Percentiles rank a stretch among this genome's conserved stretches.
Conservation (phyloP, 768 basidiomycete species). For the Chalciporus piperatus region DNA sequence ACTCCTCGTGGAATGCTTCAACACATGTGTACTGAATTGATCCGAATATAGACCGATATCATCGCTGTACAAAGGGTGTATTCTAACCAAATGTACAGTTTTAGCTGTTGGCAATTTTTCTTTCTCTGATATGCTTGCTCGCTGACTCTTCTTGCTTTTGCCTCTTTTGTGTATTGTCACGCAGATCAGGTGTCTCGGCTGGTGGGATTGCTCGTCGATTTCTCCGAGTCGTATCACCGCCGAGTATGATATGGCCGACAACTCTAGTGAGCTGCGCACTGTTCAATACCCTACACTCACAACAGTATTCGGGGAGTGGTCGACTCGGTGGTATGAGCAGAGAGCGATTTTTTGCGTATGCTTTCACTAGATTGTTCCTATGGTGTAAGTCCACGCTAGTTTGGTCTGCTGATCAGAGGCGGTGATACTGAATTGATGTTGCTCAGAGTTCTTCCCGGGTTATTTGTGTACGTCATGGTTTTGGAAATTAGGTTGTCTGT, state of each 20-base stretch:
- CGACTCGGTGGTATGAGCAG: constrained; percentile 63
- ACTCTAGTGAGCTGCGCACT: constrained; percentile 72
- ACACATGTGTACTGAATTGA: constrained; percentile 1
- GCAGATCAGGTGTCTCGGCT: constrained; percentile 81
- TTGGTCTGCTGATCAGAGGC: background rate
- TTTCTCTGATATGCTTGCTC: background rate
- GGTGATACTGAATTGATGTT: constrained; percentile 12
- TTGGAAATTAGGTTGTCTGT: background rate
- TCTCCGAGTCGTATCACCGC: constrained; percentile 61
- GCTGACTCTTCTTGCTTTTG: constrained; percentile 4
- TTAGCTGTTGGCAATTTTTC: constrained; percentile 44
- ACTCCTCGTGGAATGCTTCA: constrained; percentile 2
- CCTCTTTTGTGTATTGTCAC: constrained; percentile 22
- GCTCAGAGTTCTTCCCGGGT: constrained; percentile 41
- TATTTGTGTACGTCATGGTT: constrained; percentile 36
- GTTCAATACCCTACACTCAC: constrained; percentile 77
- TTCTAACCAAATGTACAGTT: constrained; percentile 62
- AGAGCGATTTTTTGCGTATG: constrained; percentile 73
- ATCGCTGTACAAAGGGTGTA: constrained; percentile 74
- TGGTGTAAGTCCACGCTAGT: constrained; percentile 55
- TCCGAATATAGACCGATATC: constrained; percentile 50
- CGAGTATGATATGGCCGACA: constrained; percentile 70
- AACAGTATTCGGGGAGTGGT: constrained; percentile 62
- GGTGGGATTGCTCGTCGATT: constrained; percentile 75
- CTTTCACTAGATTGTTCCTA: constrained; percentile 50